phyloP scores from a whole-genome alignment of 140 eudicot species.

The Anethum foeniculum region DNA sequence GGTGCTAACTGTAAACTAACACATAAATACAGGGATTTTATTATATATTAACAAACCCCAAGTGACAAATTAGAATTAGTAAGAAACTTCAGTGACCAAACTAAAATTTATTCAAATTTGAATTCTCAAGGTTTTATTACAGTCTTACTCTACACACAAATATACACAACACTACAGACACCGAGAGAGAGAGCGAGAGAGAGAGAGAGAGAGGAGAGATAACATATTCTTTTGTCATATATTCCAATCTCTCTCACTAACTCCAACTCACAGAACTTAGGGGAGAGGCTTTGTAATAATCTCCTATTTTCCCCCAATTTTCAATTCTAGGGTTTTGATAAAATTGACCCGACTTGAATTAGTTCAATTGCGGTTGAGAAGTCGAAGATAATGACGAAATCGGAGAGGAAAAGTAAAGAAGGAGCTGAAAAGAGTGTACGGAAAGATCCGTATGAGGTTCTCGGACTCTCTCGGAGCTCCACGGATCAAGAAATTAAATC shows the following conservation, averaged over 20 bases:
- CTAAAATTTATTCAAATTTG: background rate
- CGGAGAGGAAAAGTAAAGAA: constrained; percentile 34
- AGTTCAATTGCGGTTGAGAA: background rate
- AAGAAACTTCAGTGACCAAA: background rate
- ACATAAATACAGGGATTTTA: background rate
- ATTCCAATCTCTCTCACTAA: background rate
- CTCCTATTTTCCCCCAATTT: constrained; percentile 2
- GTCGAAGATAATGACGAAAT: constrained; percentile 22
- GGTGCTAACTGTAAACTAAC: background rate
- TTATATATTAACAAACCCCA: background rate
- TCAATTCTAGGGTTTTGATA: background rate
- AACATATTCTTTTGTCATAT: background rate
- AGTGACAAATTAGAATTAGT: background rate
- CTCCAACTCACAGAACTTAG: background rate
- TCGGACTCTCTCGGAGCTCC: constrained; percentile 64
- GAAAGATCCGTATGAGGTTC: constrained; percentile 92
- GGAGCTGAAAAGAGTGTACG: constrained; percentile 36
- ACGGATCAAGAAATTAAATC: constrained; percentile 82
- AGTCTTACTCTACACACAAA: background rate
- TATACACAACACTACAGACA: no score
- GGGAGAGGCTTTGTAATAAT: background rate
- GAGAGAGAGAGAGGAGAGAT: background rate
- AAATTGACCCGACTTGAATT: constrained; percentile 1
- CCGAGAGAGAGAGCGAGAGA: no score
- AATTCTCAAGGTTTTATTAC: background rate